Evolutionary conservation across 1,284 basidiomycete genomes (phyloP), one percentile per base, ranked within the genome.

Genomic region (Schizophyllum amplum): DNA sequence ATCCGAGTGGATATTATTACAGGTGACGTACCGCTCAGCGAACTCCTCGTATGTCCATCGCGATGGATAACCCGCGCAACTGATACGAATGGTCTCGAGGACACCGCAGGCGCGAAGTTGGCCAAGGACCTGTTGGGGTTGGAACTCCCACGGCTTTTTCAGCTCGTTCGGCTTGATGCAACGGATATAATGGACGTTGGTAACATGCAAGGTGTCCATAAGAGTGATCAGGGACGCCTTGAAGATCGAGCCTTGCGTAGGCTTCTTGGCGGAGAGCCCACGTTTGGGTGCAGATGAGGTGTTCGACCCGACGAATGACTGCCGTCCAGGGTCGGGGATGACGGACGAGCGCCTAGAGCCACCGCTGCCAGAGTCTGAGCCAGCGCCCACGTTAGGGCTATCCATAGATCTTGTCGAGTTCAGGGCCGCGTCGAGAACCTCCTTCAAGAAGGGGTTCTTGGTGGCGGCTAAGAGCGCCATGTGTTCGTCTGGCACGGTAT

Each of bases 151-250:
- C 21, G 97, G 94, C 59, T 81, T 84, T 75, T 99, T 99, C 61
- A 84, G 81, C 68, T 99, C 97, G 70, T 99, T 99, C 1, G 97
- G 97, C 72, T 99, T 99, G 79, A 99, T 99, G 72, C 97, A 99
- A 55, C 97, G 87, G 66, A 99, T 99, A 69, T 99, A 99, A 71
- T 99, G 97, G 1, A 98, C 97, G 66, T 99, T 98, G 22, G 97
- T 99, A 61, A 92, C 88, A 66, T 93, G 91, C 64, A 99, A 89
- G 0, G 97, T 99, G 53, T 96, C 92, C 96, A 99, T 99, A 51
- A 99, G 78, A 55, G 86, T 90, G 69, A 93, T 90, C 52, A 99
- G 75, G 0, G 95, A 98, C 4, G 88, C 85, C 71, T 99, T 99
- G 83, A 99, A 99, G 69, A 99, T 99, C 5, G 93, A 96, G 22